These are phyloP conservation scores for Ogataea pini DNA, from an alignment of 805 yeast genomes.

Conservation along the genomic window DNA sequence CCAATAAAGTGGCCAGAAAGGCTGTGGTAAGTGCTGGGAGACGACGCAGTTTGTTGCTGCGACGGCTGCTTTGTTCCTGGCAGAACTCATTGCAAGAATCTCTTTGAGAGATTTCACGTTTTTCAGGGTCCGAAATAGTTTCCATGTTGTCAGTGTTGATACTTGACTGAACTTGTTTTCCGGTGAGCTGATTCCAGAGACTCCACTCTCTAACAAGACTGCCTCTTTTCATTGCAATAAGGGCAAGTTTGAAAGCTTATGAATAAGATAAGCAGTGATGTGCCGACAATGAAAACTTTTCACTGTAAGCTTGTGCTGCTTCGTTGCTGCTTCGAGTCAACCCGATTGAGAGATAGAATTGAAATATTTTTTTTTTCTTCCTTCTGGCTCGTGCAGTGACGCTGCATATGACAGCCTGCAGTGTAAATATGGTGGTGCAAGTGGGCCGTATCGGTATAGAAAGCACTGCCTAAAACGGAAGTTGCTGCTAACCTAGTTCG, in stretches of 20 bases:
- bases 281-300: not conserved
- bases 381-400: no score
- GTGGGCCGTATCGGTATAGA: not conserved
- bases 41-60: not conserved
- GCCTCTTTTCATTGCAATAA: slow-evolving; percentile 26
- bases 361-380: not conserved
- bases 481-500: not conserved
- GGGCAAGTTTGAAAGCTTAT: not conserved
- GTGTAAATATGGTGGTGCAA: not conserved
- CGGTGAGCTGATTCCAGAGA: slow-evolving; percentile 35
- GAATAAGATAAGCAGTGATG: no score
- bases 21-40: not conserved
- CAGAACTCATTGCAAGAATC: no score
- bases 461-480: not conserved
- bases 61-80: no score
- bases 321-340: not conserved
- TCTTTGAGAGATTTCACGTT: not conserved
- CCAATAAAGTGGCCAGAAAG: not conserved
- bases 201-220: slow-evolving; percentile 37
- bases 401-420: not conserved
- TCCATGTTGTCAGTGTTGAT: not conserved
- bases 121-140: not conserved
- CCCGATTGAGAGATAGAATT: not conserved
- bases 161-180: slow-evolving; percentile 1
- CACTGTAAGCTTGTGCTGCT: not conserved